Evolutionary conservation across 2,329 filamentous ascomycete species (phyloP), one percentile per base, ranked within the genome.

Genomic region (Hypoxylon sp.): DNA sequence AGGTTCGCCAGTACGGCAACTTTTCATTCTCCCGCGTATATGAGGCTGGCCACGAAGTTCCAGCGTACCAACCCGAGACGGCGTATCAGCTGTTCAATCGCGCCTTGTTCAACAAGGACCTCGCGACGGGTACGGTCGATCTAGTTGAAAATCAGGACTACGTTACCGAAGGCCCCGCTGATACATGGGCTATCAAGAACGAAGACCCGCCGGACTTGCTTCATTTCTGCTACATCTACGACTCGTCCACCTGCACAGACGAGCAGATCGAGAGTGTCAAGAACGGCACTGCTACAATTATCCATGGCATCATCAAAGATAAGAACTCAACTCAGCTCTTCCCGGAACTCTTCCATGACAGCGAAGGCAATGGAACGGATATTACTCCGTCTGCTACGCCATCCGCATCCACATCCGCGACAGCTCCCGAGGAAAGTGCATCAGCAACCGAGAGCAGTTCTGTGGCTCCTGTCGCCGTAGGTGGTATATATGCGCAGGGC

Each of bases 1-100:
- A 82, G 56, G 87, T 88, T 0, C 78, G 87, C 1, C 86, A 90
- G 65, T 83, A 81, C 59, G 87, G 86, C 9, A 90, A 90, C 61
- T 77, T 84, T 55, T 81, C 78, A 7, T 86, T 85, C 67, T 77
- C 78, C 23, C 74, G 82, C 0, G 76, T 85, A 3, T 84, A 80
- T 62, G 73, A 84, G 61, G 74, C 81, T 7, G 81, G 82, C 1
- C 82, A 84, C 61, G 76, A 81, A 65, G 73, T 81, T 8, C 78
- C 79, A 0, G 74, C 73, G 19, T 78, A 78, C 60, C 79, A 82
- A 66, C 79, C 79, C 16, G 67, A 75, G 41, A 75, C 78, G 2
- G 68, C 77, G 2, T 71, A 78, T 60, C 71, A 72, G 51, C 67
- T 81, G 51, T 83, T 83, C 59, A 72, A 75, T 42, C 75, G 82